phyloP scores from a whole-genome alignment of 129 eudicot genomes.

The Gnaphalium uliginosum region DNA sequence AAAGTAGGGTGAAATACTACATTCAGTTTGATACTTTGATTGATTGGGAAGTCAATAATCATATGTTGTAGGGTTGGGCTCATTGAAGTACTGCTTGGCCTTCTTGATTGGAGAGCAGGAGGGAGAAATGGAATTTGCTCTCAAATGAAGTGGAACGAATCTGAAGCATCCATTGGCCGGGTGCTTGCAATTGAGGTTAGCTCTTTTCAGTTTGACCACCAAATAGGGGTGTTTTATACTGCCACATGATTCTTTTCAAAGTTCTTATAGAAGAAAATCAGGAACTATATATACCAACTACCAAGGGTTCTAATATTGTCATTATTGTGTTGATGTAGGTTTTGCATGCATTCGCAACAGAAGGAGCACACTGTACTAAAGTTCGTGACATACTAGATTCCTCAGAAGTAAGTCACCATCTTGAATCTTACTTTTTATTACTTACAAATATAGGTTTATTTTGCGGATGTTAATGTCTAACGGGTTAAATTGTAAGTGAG shows the following conservation, averaged over 20 bases:
- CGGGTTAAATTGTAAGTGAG: background rate
- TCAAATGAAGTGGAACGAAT: conserved; percentile 99
- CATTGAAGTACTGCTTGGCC: conserved; percentile 94
- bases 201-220: background rate
- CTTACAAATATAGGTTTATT: background rate
- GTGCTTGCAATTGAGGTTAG: conserved; percentile 95
- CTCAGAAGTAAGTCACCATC: conserved; percentile 75
- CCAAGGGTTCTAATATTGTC: background rate
- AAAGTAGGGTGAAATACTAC: conserved; percentile 14
- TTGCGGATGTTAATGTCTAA: background rate
- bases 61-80: conserved; percentile 83
- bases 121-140: conserved; percentile 82
- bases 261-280: background rate
- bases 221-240: background rate
- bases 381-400: conserved; percentile 82
- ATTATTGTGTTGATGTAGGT: conserved; percentile 47
- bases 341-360: conserved; percentile 94
- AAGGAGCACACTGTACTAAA: conserved; percentile 88
- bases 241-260: conserved; percentile 7
- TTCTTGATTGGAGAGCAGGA: conserved; percentile 99
- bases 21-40: conserved; percentile 10
- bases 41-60: conserved; percentile 3
- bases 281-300: background rate
- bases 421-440: background rate
- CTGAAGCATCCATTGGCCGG: conserved; percentile 97